Percentiles rank a stretch among this genome's conserved stretches.
Evolutionary conservation across 805 yeast genomes (phyloP).

Genomic region (Lipomyces kockii): DNA sequence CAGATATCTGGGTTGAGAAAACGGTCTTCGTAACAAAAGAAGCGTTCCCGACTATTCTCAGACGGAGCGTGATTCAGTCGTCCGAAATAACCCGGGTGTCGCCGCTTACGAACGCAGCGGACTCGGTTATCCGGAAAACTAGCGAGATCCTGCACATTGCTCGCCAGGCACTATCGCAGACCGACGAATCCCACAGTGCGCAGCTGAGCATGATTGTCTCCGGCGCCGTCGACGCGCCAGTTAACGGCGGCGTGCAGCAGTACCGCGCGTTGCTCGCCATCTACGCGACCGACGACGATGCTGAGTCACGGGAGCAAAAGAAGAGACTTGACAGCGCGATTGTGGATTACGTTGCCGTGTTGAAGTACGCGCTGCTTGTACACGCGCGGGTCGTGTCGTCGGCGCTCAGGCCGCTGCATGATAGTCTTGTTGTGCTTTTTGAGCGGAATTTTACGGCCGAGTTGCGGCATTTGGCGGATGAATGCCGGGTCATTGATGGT

Average conservation of each 20-base stretch:
- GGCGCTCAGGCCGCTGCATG: slow-evolving; percentile 64
- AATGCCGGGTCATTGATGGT: slow-evolving; percentile 16
- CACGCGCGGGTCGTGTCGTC: slow-evolving; percentile 69
- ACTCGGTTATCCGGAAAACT: slow-evolving; percentile 67
- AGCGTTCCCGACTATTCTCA: slow-evolving; percentile 87
- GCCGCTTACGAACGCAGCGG: slow-evolving; percentile 83
- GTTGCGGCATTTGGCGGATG: slow-evolving; percentile 45
- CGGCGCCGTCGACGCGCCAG: slow-evolving; percentile 91
- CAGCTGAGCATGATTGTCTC: slow-evolving; percentile 47
- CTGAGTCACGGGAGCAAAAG: slow-evolving; percentile 10
- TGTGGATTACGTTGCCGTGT: slow-evolving; percentile 64
- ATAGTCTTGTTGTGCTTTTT: slow-evolving; percentile 65
- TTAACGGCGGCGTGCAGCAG: slow-evolving; percentile 89
- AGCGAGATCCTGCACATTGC: slow-evolving; percentile 74
- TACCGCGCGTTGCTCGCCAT: slow-evolving; percentile 65
- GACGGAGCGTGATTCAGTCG: slow-evolving; percentile 70
- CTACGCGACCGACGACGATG: slow-evolving; percentile 11
- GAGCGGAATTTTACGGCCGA: slow-evolving; percentile 70
- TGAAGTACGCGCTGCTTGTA: slow-evolving; percentile 66
- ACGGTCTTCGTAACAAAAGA: slow-evolving; percentile 73
- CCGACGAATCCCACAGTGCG: slow-evolving; percentile 51
- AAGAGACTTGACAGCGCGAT: slow-evolving; percentile 17
- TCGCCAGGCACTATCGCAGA: slow-evolving; percentile 42
- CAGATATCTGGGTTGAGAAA: slow-evolving; percentile 88
- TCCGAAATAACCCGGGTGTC: slow-evolving; percentile 61